A percentile compares a stretch with the other conserved stretches of the same genome.
phyloP scores from a whole-genome alignment of 441 rosid species.

The Hura crepitans region DNA sequence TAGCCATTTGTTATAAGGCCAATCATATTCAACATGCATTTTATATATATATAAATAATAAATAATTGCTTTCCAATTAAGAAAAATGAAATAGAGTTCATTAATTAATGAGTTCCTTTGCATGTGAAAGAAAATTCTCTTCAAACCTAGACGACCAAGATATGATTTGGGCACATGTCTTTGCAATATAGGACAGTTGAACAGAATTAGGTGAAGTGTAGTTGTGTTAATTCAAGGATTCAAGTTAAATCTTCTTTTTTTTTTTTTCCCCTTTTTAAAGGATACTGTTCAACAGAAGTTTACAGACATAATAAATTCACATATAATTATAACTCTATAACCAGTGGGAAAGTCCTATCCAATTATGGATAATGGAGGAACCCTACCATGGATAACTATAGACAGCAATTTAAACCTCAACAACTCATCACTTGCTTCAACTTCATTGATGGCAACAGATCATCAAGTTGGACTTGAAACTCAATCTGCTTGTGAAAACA shows the following conservation, averaged over 20 bases:
- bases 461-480: constrained; percentile 3
- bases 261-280: not conserved
- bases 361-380: constrained; percentile 15
- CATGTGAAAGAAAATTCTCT: not conserved
- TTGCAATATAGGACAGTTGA: constrained; percentile 18
- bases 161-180: constrained; percentile 9
- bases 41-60: not conserved
- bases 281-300: constrained; percentile 3
- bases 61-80: not conserved
- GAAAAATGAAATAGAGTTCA: not conserved
- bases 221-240: constrained; percentile 15
- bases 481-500: constrained; percentile 8
- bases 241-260: constrained; percentile 10
- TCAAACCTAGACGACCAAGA: constrained; percentile 7
- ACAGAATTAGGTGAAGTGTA: constrained; percentile 22
- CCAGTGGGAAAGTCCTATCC: not conserved
- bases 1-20: not conserved
- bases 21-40: not conserved
- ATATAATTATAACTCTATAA: too few relatives aligned
- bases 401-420: constrained; percentile 7
- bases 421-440: not conserved
- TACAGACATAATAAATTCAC: not conserved
- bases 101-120: not conserved
- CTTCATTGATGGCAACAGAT: not conserved
- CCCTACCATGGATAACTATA: not conserved